Evolutionary conservation across 108 stramenopile species (phyloP), one percentile per base, ranked within the genome.

Genomic region (Cyclotella sp.): DNA sequence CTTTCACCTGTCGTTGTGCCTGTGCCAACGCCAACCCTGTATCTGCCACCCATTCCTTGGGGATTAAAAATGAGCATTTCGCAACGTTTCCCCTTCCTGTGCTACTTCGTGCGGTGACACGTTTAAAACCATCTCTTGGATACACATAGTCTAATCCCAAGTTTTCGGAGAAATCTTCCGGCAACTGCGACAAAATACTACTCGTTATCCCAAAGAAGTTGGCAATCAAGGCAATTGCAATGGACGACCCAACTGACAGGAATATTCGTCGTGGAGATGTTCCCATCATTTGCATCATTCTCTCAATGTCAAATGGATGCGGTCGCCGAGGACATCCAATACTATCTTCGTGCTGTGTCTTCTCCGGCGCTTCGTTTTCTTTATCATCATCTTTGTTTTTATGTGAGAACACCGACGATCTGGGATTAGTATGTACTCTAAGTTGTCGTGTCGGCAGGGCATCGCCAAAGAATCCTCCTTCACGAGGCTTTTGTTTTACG

Each of bases 21-120:
- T 93, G 90, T 27, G 92, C 92, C 46, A 93, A 72, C 63, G 83
- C 92, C 24, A 93, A 55, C 43, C 76, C 79, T 11, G 90, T 90
- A 78, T 93, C 92, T 3, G 87, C 89, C n/a, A 93, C 92, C 92
- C 92, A 93, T 68, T 93, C 88, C 68, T 88, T 90, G 12, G 92
- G 92, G 61, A 90, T 79, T 11, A 90, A 73, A 75, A 90, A 88
- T 3, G 89, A 85, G 49, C 90, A 93, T 27, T 85, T 88, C 12
- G 51, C 60, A 44, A 69, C 65, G n/a, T 21, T 27, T 15, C 13
- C 73, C 41, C 34, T n/a, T 15, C 13, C 59, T 24, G 14, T 49
- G 16, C 41, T 43, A 63, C 68, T 64, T 21, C 68, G 68, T 27
- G 69, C 76, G 22, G 42, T 63, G 30, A 85, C 84, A 34, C 92